Base-by-base conservation (phyloP, 176 grass and related monocot genomes). In the Ampelocalamus luodianensis region DNA sequence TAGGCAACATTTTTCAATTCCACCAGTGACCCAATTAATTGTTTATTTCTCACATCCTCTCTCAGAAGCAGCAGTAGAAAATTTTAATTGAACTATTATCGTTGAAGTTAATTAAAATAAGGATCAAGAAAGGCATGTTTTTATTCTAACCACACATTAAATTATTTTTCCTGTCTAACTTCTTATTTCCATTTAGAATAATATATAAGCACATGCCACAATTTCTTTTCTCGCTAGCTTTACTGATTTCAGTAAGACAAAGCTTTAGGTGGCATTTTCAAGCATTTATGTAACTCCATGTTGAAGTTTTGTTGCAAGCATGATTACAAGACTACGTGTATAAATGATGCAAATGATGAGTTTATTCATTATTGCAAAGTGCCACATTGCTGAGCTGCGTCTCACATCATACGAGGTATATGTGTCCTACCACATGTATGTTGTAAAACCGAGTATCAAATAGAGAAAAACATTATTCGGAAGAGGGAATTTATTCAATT, bases 291-390 rank as follows among this genome's bases (percentile, higher is more conserved):
- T 44, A 82, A 24, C 5, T 45, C 17, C 56, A 24, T 63, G 11
- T 49, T 38, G 69, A 51, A 74, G 27, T 37, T 83, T 62, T 53
- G 1, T 8, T 7, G 43, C 17, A n/a, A 17, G 56, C 24, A 74
- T 64, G 15, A 63, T 83, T 83, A 63, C 27, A 50, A 50, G 42
- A 62, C 24, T 22, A 44, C 43, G 23, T 83, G 18, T 60, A 24
- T 48, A 72, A 36, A 72, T 62, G 17, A 22, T 53, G 26, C 17
- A 39, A 67, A 68, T 65, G 55, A 48, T 63, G 67, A 44, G 22
- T 8, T 29, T 22, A 36, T 15, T 5, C 39, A 72, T 72, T 17
- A 61, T 72, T 71, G 37, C 66, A 45, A 18, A 60, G 5, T 24
- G 48, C 36, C 34, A 55, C 32, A 40, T 24, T 43, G 20, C 56